Percentiles rank a stretch among this genome's conserved stretches.
phyloP scores from a whole-genome alignment of 192 early-diverging fungal species.

The Physocladia obscura region DNA sequence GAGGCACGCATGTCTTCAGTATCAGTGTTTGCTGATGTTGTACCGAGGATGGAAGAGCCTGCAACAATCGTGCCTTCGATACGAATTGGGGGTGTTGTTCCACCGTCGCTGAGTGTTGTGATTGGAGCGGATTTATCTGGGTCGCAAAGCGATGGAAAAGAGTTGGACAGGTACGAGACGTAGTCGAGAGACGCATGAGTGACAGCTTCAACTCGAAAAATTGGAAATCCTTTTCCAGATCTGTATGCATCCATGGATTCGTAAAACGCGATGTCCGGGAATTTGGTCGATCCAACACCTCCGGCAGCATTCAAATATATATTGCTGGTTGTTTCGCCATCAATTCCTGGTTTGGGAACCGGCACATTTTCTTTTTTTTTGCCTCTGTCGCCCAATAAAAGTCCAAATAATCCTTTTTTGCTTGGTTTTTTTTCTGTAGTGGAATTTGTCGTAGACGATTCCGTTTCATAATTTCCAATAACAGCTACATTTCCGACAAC shows the following conservation, averaged over 20 bases:
- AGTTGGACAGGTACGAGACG: neutral
- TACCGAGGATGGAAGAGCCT: too few species aligned
- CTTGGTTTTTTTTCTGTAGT: too few species aligned
- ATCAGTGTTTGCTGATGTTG: neutral
- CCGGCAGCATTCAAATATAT: slow-evolving; percentile 11
- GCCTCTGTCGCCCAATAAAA: too few species aligned
- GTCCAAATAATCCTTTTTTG: too few species aligned
- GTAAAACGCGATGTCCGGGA: slow-evolving; percentile 14
- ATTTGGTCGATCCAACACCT: neutral
- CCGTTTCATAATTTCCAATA: neutral
- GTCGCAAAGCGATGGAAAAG: slow-evolving; percentile 5
- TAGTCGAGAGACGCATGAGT: slow-evolving; percentile 13
- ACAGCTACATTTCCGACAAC: slow-evolving; percentile 20
- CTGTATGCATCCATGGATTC: neutral
- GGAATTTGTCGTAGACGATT: neutral
- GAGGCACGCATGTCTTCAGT: too few species aligned
- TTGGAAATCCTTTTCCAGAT: neutral
- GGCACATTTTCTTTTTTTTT: slow-evolving; percentile 7
- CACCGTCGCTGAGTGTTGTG: slow-evolving; percentile 6
- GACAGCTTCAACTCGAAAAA: slow-evolving; percentile 14
- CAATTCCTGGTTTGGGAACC: neutral
- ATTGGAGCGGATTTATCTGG: neutral
- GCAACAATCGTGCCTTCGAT: slow-evolving; percentile 1
- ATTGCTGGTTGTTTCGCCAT: neutral
- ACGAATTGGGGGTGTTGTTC: neutral